Percentiles rank a stretch among this genome's conserved stretches.
Conservation (phyloP, 306 rosid genomes). For the Acmispon strigosus region DNA sequence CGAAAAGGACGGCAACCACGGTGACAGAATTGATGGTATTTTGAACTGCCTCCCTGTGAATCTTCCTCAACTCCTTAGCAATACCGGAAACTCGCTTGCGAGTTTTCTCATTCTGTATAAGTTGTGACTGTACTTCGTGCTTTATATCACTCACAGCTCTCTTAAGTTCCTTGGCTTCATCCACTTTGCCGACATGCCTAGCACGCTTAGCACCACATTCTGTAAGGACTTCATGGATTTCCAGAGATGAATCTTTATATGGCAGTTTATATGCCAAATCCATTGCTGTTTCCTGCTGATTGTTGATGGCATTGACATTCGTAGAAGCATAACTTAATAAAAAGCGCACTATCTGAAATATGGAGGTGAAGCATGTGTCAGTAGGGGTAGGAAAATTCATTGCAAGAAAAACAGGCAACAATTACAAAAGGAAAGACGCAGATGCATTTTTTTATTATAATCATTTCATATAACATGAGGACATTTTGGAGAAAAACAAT, state of each 20-base stretch:
- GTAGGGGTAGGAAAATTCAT: not conserved
- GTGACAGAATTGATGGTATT: constrained; percentile 81
- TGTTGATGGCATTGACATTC: constrained; percentile 70
- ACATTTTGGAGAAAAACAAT: not conserved
- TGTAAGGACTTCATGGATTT: constrained; percentile 50
- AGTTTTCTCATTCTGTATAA: constrained; percentile 66
- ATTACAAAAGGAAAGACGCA: not conserved
- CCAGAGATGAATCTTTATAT: constrained; percentile 58
- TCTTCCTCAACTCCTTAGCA: constrained; percentile 81
- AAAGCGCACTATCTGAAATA: constrained; percentile 55
- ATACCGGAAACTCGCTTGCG: constrained; percentile 72
- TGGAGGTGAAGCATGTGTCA: constrained; percentile 15
- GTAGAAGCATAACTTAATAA: constrained; percentile 43
- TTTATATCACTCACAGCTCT: constrained; percentile 89
- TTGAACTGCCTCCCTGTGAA: constrained; percentile 90
- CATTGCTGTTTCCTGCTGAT: constrained; percentile 70
- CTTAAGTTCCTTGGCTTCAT: constrained; percentile 85
- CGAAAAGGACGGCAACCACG: constrained; percentile 81
- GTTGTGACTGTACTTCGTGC: constrained; percentile 87
- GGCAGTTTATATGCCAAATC: constrained; percentile 81
- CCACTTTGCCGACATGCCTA: constrained; percentile 58
- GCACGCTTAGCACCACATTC: constrained; percentile 89
- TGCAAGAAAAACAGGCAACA: not conserved
- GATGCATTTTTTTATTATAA: constrained; percentile 1
- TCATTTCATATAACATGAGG: not conserved